A percentile compares a stretch with the other conserved stretches of the same genome.
Evolutionary conservation across 1,284 basidiomycete species (phyloP).

Genomic region (Wolfiporia cocos): DNA sequence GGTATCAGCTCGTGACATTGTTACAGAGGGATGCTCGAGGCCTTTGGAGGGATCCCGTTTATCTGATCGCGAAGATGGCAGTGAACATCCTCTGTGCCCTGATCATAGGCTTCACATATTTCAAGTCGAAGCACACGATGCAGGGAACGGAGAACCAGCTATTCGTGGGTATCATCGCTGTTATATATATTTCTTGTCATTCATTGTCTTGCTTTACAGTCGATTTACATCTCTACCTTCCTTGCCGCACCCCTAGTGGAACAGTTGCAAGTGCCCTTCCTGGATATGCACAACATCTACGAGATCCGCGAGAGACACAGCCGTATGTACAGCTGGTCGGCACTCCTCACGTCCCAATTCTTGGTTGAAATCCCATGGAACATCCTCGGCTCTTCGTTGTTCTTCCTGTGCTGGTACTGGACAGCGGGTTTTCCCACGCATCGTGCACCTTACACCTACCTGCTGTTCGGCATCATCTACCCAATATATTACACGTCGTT

Average conservation of each 20-base stretch:
- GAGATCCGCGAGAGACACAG: conserved; percentile 60
- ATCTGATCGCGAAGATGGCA: conserved; percentile 68
- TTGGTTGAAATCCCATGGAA: conserved; percentile 64
- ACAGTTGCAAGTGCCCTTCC: conserved; percentile 47
- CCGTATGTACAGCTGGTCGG: conserved; percentile 79
- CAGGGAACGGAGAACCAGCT: conserved; percentile 79
- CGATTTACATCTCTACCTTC: conserved; percentile 39
- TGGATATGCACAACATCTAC: conserved; percentile 48
- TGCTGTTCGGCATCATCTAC: conserved; percentile 44
- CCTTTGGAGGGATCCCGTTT: conserved; percentile 61
- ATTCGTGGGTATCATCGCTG: conserved; percentile 36
- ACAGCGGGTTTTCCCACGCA: conserved; percentile 50
- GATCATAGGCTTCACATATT: conserved; percentile 67
- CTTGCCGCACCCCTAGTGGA: conserved; percentile 36
- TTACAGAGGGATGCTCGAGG: conserved; percentile 43
- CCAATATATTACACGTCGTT: conserved; percentile 46
- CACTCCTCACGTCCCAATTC: conserved; percentile 56
- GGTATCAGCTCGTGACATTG: conserved; percentile 37
- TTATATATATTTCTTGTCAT: neutral
- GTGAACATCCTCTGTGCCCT: conserved; percentile 49
- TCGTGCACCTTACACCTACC: conserved; percentile 50
- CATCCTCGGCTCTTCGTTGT: conserved; percentile 45
- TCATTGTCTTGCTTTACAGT: conserved; percentile 6
- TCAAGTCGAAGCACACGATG: conserved; percentile 52
- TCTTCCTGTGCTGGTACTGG: conserved; percentile 66